Conservation (phyloP, 1,139 yeast species). For the Candida glucosophila region DNA sequence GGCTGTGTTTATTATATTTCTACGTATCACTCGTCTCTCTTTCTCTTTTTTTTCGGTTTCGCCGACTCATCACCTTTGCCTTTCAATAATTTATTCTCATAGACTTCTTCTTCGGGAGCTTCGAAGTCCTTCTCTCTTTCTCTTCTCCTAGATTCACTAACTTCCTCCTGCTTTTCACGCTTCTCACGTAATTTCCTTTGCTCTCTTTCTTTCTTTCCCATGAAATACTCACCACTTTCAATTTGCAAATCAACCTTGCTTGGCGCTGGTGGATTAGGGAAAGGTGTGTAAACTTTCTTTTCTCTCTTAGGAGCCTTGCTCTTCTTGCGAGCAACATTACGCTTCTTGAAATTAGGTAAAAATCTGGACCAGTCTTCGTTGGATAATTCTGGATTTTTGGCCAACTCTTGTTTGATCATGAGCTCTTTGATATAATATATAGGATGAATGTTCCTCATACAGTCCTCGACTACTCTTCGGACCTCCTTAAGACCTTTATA, state of each 20-base stretch:
- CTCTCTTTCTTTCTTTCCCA: conserved; percentile 77
- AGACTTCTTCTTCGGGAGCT: conserved; percentile 75
- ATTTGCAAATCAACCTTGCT: conserved; percentile 96
- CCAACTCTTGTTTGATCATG: conserved; percentile 93
- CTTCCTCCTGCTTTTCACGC: conserved; percentile 69
- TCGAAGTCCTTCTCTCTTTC: conserved; percentile 73
- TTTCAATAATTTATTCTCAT: conserved; percentile 24
- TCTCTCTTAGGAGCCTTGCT: conserved; percentile 54
- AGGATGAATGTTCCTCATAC: conserved; percentile 95
- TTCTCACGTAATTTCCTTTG: conserved; percentile 66
- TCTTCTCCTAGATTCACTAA: conserved; percentile 52
- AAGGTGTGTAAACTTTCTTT: conserved; percentile 92
- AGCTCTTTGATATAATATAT: conserved; percentile 93
- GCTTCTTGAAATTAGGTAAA: conserved; percentile 93
- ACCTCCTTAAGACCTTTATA: conserved; percentile 87
- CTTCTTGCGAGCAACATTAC: conserved; percentile 90
- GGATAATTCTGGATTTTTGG: conserved; percentile 91
- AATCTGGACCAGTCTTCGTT: conserved; percentile 96
- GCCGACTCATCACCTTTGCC: conserved; percentile 13
- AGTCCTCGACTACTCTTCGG: conserved; percentile 92
- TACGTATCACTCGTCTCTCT: conserved; percentile 16
- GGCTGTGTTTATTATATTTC: too few relatives aligned
- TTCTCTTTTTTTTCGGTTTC: conserved; percentile 10
- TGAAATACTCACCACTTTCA: conserved; percentile 97
- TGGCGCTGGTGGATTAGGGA: conserved; percentile 97